Percentiles rank a stretch among this genome's conserved stretches.
phyloP scores from a whole-genome alignment of 345 rosid genomes.

The Salix purpurea region DNA sequence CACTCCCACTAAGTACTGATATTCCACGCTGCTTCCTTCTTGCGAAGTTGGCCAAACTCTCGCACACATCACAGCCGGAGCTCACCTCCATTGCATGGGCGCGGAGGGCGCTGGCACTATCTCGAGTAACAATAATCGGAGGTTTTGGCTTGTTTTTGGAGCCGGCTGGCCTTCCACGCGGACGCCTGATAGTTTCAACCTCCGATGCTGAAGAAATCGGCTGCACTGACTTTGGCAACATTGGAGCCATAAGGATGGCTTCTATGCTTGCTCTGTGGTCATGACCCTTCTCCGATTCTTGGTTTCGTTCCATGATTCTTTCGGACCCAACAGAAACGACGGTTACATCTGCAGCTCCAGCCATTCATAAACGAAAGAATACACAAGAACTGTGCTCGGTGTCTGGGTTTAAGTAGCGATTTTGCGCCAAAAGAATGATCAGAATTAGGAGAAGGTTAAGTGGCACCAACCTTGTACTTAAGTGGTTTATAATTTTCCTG shows the following conservation, averaged over 20 bases:
- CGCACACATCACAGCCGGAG: slow-evolving; percentile 80
- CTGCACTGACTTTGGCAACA: slow-evolving; percentile 45
- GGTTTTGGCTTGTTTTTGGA: slow-evolving; percentile 96
- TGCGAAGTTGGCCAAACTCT: slow-evolving; percentile 66
- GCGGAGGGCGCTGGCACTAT: slow-evolving; percentile 77
- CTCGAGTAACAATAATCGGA: slow-evolving; percentile 78
- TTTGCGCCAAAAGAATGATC: slow-evolving; percentile 58
- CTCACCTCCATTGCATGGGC: slow-evolving; percentile 90
- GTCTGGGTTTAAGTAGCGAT: slow-evolving; percentile 52
- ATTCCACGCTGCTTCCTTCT: slow-evolving; percentile 85
- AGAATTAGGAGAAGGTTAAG: slow-evolving; percentile 79
- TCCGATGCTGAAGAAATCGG: slow-evolving; percentile 49
- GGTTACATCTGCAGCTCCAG: slow-evolving; percentile 46
- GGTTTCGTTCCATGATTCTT: slow-evolving; percentile 42
- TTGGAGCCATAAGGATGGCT: slow-evolving; percentile 32
- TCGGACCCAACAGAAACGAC: slow-evolving; percentile 41
- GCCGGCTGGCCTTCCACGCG: slow-evolving; percentile 91
- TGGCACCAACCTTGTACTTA: slow-evolving; percentile 48
- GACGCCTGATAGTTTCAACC: slow-evolving; percentile 56
- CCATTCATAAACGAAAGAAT: slow-evolving; percentile 37
- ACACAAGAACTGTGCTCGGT: slow-evolving; percentile 15
- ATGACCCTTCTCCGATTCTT: slow-evolving; percentile 38
- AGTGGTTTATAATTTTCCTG: slow-evolving; percentile 17
- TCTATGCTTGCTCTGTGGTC: slow-evolving; percentile 28
- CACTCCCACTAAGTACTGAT: slow-evolving; percentile 71